A percentile compares a stretch with the other conserved stretches of the same genome.
Evolutionary conservation across 2,329 filamentous ascomycete genomes (phyloP).

Genomic region (Fusarium albidum): DNA sequence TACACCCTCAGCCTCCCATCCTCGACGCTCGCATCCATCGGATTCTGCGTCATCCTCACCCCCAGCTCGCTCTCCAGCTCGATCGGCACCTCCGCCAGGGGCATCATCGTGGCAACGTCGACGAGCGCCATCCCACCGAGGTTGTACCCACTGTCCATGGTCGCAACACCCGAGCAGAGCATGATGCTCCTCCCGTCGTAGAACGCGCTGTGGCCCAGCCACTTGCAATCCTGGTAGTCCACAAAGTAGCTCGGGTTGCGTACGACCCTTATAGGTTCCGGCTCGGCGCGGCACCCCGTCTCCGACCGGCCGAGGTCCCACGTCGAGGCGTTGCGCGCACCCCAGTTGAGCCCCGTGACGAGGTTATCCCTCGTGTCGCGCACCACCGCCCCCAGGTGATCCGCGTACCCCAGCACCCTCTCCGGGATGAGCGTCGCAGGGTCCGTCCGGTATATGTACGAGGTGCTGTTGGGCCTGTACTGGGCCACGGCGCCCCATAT

Average conservation of each 20-base stretch:
- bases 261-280: slow-evolving; percentile 27
- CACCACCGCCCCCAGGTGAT: slow-evolving; percentile 57
- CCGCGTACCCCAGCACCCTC: slow-evolving; percentile 46
- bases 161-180: slow-evolving; percentile 57
- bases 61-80: slow-evolving; percentile 50
- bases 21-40: slow-evolving; percentile 55
- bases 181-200: slow-evolving; percentile 52
- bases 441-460: slow-evolving; percentile 50
- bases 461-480: slow-evolving; percentile 57
- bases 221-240: slow-evolving; percentile 63
- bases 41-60: slow-evolving; percentile 55
- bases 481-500: slow-evolving; percentile 57
- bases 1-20: slow-evolving; percentile 55
- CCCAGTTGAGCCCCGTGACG: slow-evolving; percentile 56
- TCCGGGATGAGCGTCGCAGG: slow-evolving; percentile 47
- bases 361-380: slow-evolving; percentile 47
- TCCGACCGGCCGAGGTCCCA: slow-evolving; percentile 41
- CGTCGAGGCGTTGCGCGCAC: slow-evolving; percentile 50
- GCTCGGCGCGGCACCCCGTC: slow-evolving; percentile 28
- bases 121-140: slow-evolving; percentile 58
- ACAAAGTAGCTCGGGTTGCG: slow-evolving; percentile 54
- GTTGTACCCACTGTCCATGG: slow-evolving; percentile 42
- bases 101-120: slow-evolving; percentile 53
- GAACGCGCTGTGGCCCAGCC: slow-evolving; percentile 50
- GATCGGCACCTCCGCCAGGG: slow-evolving; percentile 56